Evolutionary conservation across 2,329 filamentous ascomycete genomes (phyloP).

Genomic region (Cytospora chrysosperma): DNA sequence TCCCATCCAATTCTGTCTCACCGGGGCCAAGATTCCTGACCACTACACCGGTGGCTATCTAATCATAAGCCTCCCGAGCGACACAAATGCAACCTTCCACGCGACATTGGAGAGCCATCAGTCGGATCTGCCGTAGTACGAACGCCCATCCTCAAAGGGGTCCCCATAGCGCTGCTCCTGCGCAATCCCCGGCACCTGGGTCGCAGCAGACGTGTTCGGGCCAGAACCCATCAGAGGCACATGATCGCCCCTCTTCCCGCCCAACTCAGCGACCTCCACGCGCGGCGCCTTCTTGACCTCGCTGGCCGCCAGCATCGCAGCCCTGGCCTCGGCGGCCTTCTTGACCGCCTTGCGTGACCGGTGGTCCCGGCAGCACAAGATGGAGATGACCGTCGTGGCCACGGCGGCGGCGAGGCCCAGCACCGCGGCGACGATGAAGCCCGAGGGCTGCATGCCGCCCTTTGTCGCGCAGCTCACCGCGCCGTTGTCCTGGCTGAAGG

Average conservation of each 20-base stretch:
- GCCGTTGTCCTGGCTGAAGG: slow-evolving; percentile 38
- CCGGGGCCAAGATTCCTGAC: background rate
- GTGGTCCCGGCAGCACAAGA: slow-evolving; percentile 53
- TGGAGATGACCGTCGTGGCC: slow-evolving; percentile 43
- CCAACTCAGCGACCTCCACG: background rate
- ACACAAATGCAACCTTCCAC: background rate
- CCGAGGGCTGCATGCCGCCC: slow-evolving; percentile 42
- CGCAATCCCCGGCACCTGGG: background rate
- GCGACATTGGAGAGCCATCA: background rate
- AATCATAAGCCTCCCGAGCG: background rate
- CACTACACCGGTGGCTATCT: background rate
- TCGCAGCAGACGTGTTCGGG: background rate
- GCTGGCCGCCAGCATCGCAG: slow-evolving; percentile 21
- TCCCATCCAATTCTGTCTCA: background rate
- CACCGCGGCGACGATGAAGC: slow-evolving; percentile 48
- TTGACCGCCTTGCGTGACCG: slow-evolving; percentile 42
- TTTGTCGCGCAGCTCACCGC: slow-evolving; percentile 45
- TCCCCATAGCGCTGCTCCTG: background rate
- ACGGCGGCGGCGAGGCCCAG: slow-evolving; percentile 43
- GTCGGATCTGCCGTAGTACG: background rate
- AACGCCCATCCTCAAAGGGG: background rate
- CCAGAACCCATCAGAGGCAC: background rate
- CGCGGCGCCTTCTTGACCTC: slow-evolving; percentile 1
- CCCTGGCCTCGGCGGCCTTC: slow-evolving; percentile 50
- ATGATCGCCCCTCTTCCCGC: background rate